Conservation (phyloP, 2,329 filamentous ascomycete genomes). For the Escovopsis sp. region DNA sequence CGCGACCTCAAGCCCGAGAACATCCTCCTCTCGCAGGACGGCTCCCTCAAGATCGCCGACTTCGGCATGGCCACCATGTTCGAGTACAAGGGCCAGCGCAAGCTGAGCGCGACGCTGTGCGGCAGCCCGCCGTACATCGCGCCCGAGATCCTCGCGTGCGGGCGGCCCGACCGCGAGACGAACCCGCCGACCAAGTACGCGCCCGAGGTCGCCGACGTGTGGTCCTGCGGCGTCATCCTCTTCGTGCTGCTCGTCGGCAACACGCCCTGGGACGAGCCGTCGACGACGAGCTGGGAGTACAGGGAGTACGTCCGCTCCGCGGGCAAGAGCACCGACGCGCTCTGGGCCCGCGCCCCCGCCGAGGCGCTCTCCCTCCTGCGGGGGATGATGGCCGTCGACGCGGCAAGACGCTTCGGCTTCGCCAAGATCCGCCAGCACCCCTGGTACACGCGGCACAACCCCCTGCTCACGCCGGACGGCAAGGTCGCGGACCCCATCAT, state of each 20-base stretch:
- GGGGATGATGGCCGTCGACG: constrained; percentile 81
- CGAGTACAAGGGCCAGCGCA: constrained; percentile 69
- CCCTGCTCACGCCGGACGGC: constrained; percentile 58
- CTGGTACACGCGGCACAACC: constrained; percentile 81
- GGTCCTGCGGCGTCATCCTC: constrained; percentile 96
- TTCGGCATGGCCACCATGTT: constrained; percentile 94
- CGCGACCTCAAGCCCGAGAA: constrained; percentile 91
- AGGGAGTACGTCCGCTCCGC: constrained; percentile 69
- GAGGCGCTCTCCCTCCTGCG: constrained; percentile 68
- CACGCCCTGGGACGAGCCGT: constrained; percentile 94
- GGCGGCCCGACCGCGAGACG: constrained; percentile 29
- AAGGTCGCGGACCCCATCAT: constrained; percentile 62
- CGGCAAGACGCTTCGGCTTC: constrained; percentile 64
- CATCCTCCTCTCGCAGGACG: constrained; percentile 70
- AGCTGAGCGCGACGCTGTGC: constrained; percentile 77
- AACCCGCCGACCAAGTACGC: constrained; percentile 45
- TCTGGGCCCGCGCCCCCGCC: constrained; percentile 67
- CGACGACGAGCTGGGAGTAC: constrained; percentile 74
- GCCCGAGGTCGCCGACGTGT: constrained; percentile 77
- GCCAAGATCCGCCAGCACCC: constrained; percentile 78
- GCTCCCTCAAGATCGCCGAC: constrained; percentile 86
- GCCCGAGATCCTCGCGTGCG: constrained; percentile 62
- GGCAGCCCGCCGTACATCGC: constrained; percentile 96
- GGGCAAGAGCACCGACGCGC: constrained; percentile 67
- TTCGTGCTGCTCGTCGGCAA: constrained; percentile 93